Percentiles rank a stretch among this genome's conserved stretches.
phyloP scores from a whole-genome alignment of 495 filamentous ascomycete species.

The Cairneyella variabilis region DNA sequence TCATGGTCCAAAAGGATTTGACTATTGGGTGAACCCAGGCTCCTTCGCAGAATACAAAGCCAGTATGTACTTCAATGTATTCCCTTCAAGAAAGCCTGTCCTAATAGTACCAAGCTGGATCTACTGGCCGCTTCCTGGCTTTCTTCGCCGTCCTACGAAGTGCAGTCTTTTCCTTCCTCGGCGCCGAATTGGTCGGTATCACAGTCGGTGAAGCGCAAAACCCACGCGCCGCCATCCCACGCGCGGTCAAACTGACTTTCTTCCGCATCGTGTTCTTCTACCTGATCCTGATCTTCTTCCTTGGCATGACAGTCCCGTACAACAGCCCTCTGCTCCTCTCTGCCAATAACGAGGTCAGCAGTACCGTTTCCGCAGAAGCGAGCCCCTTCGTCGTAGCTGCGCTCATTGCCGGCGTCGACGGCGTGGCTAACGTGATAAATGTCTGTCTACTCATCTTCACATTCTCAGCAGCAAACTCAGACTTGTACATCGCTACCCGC shows the following conservation, averaged over 20 bases:
- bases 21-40: slow-evolving; percentile 65
- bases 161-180: slow-evolving; percentile 78
- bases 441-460: slow-evolving; percentile 64
- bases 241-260: slow-evolving; percentile 66
- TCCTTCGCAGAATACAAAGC: slow-evolving; percentile 59
- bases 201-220: slow-evolving; percentile 72
- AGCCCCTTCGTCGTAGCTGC: slow-evolving; percentile 64
- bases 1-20: slow-evolving; percentile 47
- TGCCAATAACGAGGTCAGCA: slow-evolving; percentile 39
- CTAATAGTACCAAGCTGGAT: slow-evolving; percentile 27
- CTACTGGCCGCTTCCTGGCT: slow-evolving; percentile 59
- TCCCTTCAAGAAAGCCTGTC: not conserved
- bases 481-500: slow-evolving; percentile 74
- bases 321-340: slow-evolving; percentile 48
- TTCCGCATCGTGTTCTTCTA: slow-evolving; percentile 70
- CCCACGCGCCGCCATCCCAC: slow-evolving; percentile 62
- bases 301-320: slow-evolving; percentile 65
- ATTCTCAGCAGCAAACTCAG: slow-evolving; percentile 70
- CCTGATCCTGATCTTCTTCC: slow-evolving; percentile 62
- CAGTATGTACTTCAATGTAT: slow-evolving; percentile 13
- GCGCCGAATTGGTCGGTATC: slow-evolving; percentile 79
- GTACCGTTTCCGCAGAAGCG: slow-evolving; percentile 53
- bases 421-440: slow-evolving; percentile 70
- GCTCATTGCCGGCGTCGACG: slow-evolving; percentile 55
- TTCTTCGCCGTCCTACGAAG: slow-evolving; percentile 75